Base-by-base conservation (phyloP, 768 basidiomycete species). In the Boletellus ananiceps region DNA sequence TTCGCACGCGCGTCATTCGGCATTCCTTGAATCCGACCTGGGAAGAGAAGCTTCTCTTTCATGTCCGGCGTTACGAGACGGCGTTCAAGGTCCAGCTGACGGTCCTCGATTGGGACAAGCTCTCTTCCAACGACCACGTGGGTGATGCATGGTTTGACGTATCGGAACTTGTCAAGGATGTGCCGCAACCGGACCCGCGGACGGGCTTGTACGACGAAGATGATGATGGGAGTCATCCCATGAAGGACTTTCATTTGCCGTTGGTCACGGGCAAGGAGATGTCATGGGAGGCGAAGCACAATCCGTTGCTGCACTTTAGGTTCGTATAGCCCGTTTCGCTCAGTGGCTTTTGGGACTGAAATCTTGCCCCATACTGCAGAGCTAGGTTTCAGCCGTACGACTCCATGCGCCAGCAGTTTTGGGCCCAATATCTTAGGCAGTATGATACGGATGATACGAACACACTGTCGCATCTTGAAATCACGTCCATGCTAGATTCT, bases 351-450 rank as follows among this genome's bases (percentile, higher is more conserved):
- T 14, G 40, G 33, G 18, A n/a, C 47, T 53, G 33, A 63, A 11
- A 44, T 25, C 4, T 44, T 43, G 50, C 39, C n/a, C 15, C 27
- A 16, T 45, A 8, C 39, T 40, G 7, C 56, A 45, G 90, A 19
- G 95, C 94, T 9, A 95, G 87, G 68, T 99, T 93, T 69, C 93
- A 96, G 62, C 92, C 96, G 0, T 99, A 98, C 62, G 89, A 85
- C 51, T 87, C 89, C 14, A 78, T 95, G 8, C 87, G 92, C 0
- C 91, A 93, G 60, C 81, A 80, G 2, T 93, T 94, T 75, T 96
- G 93, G 93, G 74, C 82, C 2, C 84, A 88, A 55, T 93, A 91
- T 65, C 78, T 95, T 35, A 79, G 80, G 44, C 88, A 94, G 57
- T 98, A 97, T 68, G 94, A 96, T 57, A 78, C 84, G 0, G 93